Percentiles rank a stretch among this genome's conserved stretches.
Conservation (phyloP, 2,329 filamentous ascomycete genomes). For the Colletotrichum higginsianum region DNA sequence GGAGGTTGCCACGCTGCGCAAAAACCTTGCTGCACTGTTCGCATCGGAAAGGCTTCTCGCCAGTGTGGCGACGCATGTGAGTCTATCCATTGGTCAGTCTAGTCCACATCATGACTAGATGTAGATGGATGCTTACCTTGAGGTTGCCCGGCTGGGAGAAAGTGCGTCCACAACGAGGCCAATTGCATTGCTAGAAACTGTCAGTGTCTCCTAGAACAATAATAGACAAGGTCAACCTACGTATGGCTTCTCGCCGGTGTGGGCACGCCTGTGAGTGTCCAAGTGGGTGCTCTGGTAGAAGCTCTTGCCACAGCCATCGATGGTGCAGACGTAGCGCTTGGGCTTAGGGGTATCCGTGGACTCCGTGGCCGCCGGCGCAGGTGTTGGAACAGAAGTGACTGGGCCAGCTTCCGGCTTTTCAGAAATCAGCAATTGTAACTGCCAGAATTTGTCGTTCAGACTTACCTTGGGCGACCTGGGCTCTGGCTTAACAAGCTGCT, state of each 20-base stretch:
- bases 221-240: slow-evolving; percentile 65
- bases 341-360: slow-evolving; percentile 29
- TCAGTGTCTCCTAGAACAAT: slow-evolving; percentile 45
- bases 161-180: slow-evolving; percentile 79
- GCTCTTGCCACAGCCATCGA: slow-evolving; percentile 82
- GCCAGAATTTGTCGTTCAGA: background rate
- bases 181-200: slow-evolving; percentile 73
- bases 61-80: slow-evolving; percentile 89
- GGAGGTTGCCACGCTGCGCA: slow-evolving; percentile 87
- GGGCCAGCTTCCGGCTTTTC: background rate
- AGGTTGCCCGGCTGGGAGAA: slow-evolving; percentile 95
- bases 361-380: background rate
- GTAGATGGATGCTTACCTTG: slow-evolving; percentile 69
- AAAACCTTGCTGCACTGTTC: slow-evolving; percentile 86
- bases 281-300: slow-evolving; percentile 95
- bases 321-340: slow-evolving; percentile 81
- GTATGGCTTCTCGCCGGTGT: slow-evolving; percentile 93
- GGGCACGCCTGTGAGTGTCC: slow-evolving; percentile 88
- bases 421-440: background rate
- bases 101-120: background rate
- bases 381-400: background rate
- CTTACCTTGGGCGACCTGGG: slow-evolving; percentile 28
- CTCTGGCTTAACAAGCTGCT: slow-evolving; percentile 38
- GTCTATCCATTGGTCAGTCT: slow-evolving; percentile 66
- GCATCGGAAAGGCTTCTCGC: slow-evolving; percentile 87